phyloP scores from a whole-genome alignment of 495 filamentous ascomycete species.

The Hypoxylon crocopeplum region DNA sequence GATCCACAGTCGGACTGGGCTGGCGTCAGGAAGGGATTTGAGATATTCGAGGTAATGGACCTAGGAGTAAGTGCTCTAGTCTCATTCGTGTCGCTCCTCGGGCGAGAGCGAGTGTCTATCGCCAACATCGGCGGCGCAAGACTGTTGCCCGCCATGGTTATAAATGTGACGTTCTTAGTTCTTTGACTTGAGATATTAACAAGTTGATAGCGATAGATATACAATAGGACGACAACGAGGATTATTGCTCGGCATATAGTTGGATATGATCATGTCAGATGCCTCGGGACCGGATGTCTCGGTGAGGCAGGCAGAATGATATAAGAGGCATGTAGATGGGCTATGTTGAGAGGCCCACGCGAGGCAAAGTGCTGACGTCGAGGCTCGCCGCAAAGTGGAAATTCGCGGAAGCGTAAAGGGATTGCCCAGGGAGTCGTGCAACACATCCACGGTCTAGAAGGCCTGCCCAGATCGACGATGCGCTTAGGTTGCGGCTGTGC shows the following conservation, averaged over 20 bases:
- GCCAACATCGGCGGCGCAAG: slow-evolving; percentile 35
- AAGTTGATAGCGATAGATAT: neutral
- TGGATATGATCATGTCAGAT: neutral
- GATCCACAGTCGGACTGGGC: slow-evolving; percentile 37
- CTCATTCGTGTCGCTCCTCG: slow-evolving; percentile 41
- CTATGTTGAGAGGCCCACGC: neutral
- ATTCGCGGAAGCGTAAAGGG: slow-evolving; percentile 2
- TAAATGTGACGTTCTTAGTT: neutral
- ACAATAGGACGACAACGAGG: neutral
- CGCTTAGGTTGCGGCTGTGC: slow-evolving; percentile 25
- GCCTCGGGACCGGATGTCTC: neutral
- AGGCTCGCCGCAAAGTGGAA: slow-evolving; percentile 19
- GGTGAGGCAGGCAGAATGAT: slow-evolving; percentile 19
- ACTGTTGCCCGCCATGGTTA: slow-evolving; percentile 33
- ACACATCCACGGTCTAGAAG: neutral
- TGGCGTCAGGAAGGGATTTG: slow-evolving; percentile 36
- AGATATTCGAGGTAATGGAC: slow-evolving; percentile 34
- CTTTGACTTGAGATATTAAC: slow-evolving; percentile 2
- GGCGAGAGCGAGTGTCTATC: slow-evolving; percentile 33
- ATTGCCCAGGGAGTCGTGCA: neutral
- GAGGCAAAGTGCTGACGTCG: slow-evolving; percentile 25
- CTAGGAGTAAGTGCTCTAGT: slow-evolving; percentile 37
- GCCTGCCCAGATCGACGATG: slow-evolving; percentile 11
- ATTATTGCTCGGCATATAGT: slow-evolving; percentile 3
- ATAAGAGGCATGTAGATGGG: slow-evolving; percentile 10